A percentile compares a stretch with the other conserved stretches of the same genome.
These are phyloP conservation scores for Stagonosporopsis tanaceti DNA, from an alignment of 2,329 filamentous ascomycete genomes.

Conservation along the genomic window DNA sequence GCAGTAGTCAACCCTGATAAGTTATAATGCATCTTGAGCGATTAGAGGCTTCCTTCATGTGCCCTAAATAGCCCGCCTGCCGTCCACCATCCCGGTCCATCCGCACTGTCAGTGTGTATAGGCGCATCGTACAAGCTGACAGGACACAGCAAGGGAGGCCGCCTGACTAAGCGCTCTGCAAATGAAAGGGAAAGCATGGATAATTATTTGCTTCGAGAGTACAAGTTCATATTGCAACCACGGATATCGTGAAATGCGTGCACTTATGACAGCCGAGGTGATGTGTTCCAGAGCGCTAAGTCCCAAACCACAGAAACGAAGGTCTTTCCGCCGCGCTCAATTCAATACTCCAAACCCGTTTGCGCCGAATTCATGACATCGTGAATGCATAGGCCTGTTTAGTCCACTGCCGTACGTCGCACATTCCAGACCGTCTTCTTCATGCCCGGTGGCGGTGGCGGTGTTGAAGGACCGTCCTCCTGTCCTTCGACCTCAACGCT, in stretches of 20 bases:
- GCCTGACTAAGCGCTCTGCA: too few species aligned
- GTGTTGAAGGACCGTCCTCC: constrained; percentile 7
- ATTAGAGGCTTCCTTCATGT: too few species aligned
- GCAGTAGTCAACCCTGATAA: neutral
- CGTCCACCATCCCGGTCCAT: too few species aligned
- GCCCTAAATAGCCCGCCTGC: too few species aligned
- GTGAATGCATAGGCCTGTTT: neutral
- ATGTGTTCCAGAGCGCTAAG: neutral
- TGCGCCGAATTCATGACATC: neutral
- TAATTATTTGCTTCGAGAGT: neutral
- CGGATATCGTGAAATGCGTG: neutral
- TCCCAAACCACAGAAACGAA: neutral
- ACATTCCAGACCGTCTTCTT: constrained; percentile 45
- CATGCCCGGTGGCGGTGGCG: constrained; percentile 32
- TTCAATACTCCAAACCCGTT: neutral
- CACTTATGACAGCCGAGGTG: neutral
- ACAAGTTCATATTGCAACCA: neutral
- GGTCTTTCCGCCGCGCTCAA: neutral
- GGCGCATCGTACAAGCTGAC: too few species aligned
- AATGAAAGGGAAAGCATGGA: too few species aligned
- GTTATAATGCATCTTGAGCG: too few species aligned
- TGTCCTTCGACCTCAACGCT: constrained; percentile 23
- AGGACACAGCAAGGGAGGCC: too few species aligned
- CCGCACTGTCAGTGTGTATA: too few species aligned
- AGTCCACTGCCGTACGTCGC: constrained; percentile 34